Conservation (phyloP, 768 basidiomycete species). For the Gymnopilus junonius region DNA sequence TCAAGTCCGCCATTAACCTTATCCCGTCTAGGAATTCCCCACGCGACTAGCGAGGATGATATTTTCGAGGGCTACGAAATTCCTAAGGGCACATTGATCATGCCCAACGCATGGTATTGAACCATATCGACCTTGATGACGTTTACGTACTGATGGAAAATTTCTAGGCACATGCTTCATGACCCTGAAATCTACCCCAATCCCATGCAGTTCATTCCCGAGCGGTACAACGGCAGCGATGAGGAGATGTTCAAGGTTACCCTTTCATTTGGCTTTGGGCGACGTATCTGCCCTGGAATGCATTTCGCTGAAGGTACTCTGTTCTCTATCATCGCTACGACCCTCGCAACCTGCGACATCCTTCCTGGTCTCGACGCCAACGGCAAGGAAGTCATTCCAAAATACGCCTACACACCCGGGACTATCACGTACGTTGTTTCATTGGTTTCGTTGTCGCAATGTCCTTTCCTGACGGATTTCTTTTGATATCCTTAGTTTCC, state of each 20-base stretch:
- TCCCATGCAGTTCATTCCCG: constrained; percentile 60
- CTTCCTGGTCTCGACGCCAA: constrained; percentile 33
- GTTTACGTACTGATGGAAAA: not conserved
- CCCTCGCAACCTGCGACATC: constrained; percentile 39
- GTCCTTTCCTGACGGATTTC: not conserved
- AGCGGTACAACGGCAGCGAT: constrained; percentile 51
- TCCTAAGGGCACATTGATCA: constrained; percentile 50
- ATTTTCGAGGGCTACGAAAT: constrained; percentile 26
- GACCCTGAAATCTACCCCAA: constrained; percentile 57
- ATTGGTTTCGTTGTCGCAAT: constrained; percentile 19
- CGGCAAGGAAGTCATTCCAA: constrained; percentile 28
- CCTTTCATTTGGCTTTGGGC: constrained; percentile 45
- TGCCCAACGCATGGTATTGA: constrained; percentile 52
- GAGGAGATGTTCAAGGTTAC: constrained; percentile 40
- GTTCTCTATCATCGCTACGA: constrained; percentile 32
- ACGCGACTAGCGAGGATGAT: constrained; percentile 23
- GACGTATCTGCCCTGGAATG: constrained; percentile 50
- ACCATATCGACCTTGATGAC: not conserved
- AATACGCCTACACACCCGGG: constrained; percentile 20
- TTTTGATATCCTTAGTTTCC: constrained; percentile 18
- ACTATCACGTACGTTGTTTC: constrained; percentile 23
- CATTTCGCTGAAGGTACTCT: constrained; percentile 35
- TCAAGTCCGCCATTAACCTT: not conserved
- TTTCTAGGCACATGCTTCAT: constrained; percentile 42
- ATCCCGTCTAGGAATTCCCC: constrained; percentile 22